These are phyloP conservation scores for Zalerion maritima DNA, from an alignment of 495 filamentous ascomycete genomes.

Conservation along the genomic window DNA sequence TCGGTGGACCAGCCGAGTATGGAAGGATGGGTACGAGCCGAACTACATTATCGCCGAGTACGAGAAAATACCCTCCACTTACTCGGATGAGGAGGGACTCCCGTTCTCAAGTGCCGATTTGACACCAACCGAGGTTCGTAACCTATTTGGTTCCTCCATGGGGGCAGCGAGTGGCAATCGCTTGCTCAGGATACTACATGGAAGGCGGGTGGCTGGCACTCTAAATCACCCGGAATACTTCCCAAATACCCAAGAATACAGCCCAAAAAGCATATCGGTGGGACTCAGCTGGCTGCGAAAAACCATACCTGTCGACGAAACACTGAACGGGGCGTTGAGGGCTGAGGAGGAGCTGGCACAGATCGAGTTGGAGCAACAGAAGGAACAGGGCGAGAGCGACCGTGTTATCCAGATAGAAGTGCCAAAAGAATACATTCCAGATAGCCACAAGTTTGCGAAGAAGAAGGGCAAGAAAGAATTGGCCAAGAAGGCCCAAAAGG, in stretches of 20 bases:
- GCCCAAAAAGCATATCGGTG: slow-evolving; percentile 17
- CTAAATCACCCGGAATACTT: slow-evolving; percentile 38
- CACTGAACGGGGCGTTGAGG: slow-evolving; percentile 37
- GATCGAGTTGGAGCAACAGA: slow-evolving; percentile 44
- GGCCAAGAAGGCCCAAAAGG: slow-evolving; percentile 10
- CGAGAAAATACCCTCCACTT: slow-evolving; percentile 29
- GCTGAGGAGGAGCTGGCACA: slow-evolving; percentile 45
- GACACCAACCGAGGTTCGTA: slow-evolving; percentile 37
- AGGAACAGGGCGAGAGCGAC: slow-evolving; percentile 15
- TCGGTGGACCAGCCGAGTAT: background rate
- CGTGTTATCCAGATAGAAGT: slow-evolving; percentile 5
- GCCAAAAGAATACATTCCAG: slow-evolving; percentile 25
- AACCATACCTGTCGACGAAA: slow-evolving; percentile 60
- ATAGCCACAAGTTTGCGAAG: slow-evolving; percentile 29
- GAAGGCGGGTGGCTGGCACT: slow-evolving; percentile 59
- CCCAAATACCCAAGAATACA: slow-evolving; percentile 18
- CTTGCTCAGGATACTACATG: slow-evolving; percentile 55
- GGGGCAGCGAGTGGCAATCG: slow-evolving; percentile 41
- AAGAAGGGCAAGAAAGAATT: no score
- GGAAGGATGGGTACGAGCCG: background rate
- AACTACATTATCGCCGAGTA: slow-evolving; percentile 26
- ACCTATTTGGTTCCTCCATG: slow-evolving; percentile 46
- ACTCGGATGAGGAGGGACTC: slow-evolving; percentile 30
- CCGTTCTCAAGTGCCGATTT: slow-evolving; percentile 32
- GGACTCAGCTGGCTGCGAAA: slow-evolving; percentile 56